A percentile compares a stretch with the other conserved stretches of the same genome.
These are phyloP conservation scores for Botrytis deweyae DNA, from an alignment of 2,329 filamentous ascomycete genomes.

Conservation along the genomic window DNA sequence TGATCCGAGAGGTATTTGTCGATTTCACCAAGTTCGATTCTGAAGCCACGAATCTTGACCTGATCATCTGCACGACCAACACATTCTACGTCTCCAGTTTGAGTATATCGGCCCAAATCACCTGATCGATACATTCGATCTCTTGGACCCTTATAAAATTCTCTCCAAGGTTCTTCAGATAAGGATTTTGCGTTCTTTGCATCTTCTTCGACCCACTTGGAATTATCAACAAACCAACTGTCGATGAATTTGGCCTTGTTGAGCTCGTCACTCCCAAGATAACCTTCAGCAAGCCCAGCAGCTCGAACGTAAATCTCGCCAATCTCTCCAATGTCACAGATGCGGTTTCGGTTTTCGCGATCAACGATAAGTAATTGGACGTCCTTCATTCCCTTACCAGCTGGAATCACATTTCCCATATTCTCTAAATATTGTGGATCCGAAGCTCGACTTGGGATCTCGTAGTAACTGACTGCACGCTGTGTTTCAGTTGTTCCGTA, in stretches of 20 bases:
- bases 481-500: slow-evolving; percentile 87
- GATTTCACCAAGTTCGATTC: slow-evolving; percentile 93
- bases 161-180: slow-evolving; percentile 69
- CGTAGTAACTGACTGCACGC: slow-evolving; percentile 77
- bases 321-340: slow-evolving; percentile 78
- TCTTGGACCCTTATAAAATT: slow-evolving; percentile 75
- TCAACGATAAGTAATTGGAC: slow-evolving; percentile 86
- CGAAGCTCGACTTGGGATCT: slow-evolving; percentile 65
- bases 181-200: slow-evolving; percentile 62
- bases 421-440: slow-evolving; percentile 63
- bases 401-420: slow-evolving; percentile 75
- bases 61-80: slow-evolving; percentile 83
- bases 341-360: slow-evolving; percentile 59
- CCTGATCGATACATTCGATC: slow-evolving; percentile 87
- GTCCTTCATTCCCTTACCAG: slow-evolving; percentile 81
- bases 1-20: slow-evolving; percentile 77
- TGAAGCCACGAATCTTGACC: slow-evolving; percentile 94
- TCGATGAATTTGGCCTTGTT: slow-evolving; percentile 39
- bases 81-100: slow-evolving; percentile 68
- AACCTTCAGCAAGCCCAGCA: slow-evolving; percentile 80
- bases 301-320: slow-evolving; percentile 84
- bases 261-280: slow-evolving; percentile 47
- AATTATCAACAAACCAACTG: slow-evolving; percentile 41
- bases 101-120: slow-evolving; percentile 75
- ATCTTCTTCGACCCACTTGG: slow-evolving; percentile 39